Percentiles rank a stretch among this genome's conserved stretches.
Evolutionary conservation across 2,329 filamentous ascomycete species (phyloP).

Genomic region (Harringtonia aguacate): DNA sequence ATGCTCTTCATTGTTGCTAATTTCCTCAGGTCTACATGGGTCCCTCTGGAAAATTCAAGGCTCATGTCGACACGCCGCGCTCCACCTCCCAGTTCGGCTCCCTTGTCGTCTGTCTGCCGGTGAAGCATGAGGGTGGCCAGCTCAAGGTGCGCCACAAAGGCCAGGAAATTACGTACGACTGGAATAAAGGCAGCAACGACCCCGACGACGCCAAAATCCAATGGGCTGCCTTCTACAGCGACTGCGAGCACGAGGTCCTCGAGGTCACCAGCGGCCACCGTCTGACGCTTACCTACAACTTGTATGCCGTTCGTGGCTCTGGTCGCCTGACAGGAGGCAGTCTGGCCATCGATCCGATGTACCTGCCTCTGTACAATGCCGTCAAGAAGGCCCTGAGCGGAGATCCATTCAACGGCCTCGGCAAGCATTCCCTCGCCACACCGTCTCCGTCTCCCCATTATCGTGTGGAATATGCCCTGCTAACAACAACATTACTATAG

Average conservation of each 20-base stretch:
- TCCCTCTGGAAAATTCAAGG: slow-evolving; percentile 37
- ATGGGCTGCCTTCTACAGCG: slow-evolving; percentile 37
- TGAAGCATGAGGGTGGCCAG: slow-evolving; percentile 26
- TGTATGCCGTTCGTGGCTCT: slow-evolving; percentile 23
- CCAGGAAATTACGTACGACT: slow-evolving; percentile 27
- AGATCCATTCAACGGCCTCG: background rate
- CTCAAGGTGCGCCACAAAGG: slow-evolving; percentile 30
- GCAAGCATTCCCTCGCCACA: background rate
- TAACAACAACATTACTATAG: background rate
- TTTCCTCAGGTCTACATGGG: slow-evolving; percentile 34
- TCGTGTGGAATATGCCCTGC: too few relatives aligned
- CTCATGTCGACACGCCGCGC: slow-evolving; percentile 43
- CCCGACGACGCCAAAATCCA: slow-evolving; percentile 12
- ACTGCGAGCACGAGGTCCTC: slow-evolving; percentile 41
- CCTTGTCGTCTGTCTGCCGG: slow-evolving; percentile 39
- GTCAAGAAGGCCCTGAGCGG: background rate
- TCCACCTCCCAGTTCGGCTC: slow-evolving; percentile 37
- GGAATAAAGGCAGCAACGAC: slow-evolving; percentile 15
- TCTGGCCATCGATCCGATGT: background rate
- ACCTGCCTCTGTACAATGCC: background rate
- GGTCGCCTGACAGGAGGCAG: background rate
- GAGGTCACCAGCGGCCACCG: slow-evolving; percentile 39
- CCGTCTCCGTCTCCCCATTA: too few relatives aligned
- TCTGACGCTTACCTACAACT: slow-evolving; percentile 49
- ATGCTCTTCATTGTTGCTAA: slow-evolving; percentile 19